phyloP scores from a whole-genome alignment of 805 yeast genomes.

The Metschnikowia proteae region DNA sequence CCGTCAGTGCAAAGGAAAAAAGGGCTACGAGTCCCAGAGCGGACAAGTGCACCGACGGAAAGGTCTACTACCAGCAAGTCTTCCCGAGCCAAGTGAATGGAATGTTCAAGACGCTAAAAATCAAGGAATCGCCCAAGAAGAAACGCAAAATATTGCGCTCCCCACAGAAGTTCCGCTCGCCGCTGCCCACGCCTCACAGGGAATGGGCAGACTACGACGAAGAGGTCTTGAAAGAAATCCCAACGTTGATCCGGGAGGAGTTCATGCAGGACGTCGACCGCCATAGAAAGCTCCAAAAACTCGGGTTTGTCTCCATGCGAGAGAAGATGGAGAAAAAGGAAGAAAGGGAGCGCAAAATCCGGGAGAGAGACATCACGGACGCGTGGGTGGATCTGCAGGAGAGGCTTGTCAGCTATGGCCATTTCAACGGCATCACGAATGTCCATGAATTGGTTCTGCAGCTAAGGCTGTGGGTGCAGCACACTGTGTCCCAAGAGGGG shows the following conservation, averaged over 20 bases:
- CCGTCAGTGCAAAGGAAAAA: constrained; percentile 14
- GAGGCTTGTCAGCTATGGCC: not conserved
- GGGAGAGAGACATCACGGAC: constrained; percentile 6
- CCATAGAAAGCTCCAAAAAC: constrained; percentile 24
- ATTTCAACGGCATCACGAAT: constrained; percentile 3
- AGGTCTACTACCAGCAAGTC: constrained; percentile 35
- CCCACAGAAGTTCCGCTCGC: constrained; percentile 13
- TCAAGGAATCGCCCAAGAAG: constrained; percentile 29
- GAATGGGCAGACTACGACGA: constrained; percentile 33
- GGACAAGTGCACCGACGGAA: constrained; percentile 9
- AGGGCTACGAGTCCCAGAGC: not conserved
- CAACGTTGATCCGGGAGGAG: constrained; percentile 35
- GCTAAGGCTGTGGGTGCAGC: constrained; percentile 13
- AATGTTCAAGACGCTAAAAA: constrained; percentile 28
- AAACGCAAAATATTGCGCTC: constrained; percentile 14
- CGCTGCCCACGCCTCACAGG: constrained; percentile 14
- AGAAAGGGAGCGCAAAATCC: constrained; percentile 2
- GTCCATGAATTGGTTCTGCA: constrained; percentile 10
- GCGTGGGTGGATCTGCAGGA: constrained; percentile 14
- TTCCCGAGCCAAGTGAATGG: constrained; percentile 32
- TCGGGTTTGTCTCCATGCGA: constrained; percentile 25
- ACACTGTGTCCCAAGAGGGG: constrained; percentile 10
- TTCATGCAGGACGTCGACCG: constrained; percentile 34
- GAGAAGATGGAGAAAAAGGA: constrained; percentile 22
- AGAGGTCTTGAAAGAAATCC: constrained; percentile 35